phyloP scores from a whole-genome alignment of 306 rosid species.

The Ochetophila trinervis region DNA sequence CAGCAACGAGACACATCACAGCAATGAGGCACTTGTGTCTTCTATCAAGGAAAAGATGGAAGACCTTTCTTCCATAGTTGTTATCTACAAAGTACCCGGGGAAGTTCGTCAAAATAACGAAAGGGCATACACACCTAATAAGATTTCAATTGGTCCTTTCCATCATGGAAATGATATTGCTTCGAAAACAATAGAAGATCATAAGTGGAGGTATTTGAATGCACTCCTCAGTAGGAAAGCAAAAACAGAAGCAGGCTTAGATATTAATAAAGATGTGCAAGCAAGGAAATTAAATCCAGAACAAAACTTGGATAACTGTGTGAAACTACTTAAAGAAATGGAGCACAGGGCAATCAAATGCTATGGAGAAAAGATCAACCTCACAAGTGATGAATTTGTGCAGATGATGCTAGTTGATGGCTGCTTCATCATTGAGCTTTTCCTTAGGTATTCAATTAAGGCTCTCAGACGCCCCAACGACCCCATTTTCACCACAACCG shows the following conservation, averaged over 20 bases:
- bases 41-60: conserved; percentile 45
- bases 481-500: conserved; percentile 33
- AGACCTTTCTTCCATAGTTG: conserved; percentile 26
- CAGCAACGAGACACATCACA: conserved; percentile 13
- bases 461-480: conserved; percentile 43
- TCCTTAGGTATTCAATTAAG: conserved; percentile 35
- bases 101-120: conserved; percentile 1
- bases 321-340: conserved; percentile 31
- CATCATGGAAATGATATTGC: conserved; percentile 20
- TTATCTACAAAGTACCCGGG: conserved; percentile 43
- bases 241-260: too few relatives aligned
- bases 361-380: conserved; percentile 20
- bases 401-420: conserved; percentile 53
- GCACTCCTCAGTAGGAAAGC: conserved; percentile 46
- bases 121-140: conserved; percentile 23
- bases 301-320: conserved; percentile 31
- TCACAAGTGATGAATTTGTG: conserved; percentile 25
- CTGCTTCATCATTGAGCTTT: conserved; percentile 59
- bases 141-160: conserved; percentile 54
- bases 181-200: conserved; percentile 26
- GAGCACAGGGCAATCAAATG: conserved; percentile 43
- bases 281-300: conserved; percentile 29
- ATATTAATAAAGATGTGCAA: not conserved
- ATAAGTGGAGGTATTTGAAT: conserved; percentile 48
- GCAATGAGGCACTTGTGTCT: conserved; percentile 31